Evolutionary conservation across 768 basidiomycete species (phyloP).

Genomic region (Amanita muscaria): DNA sequence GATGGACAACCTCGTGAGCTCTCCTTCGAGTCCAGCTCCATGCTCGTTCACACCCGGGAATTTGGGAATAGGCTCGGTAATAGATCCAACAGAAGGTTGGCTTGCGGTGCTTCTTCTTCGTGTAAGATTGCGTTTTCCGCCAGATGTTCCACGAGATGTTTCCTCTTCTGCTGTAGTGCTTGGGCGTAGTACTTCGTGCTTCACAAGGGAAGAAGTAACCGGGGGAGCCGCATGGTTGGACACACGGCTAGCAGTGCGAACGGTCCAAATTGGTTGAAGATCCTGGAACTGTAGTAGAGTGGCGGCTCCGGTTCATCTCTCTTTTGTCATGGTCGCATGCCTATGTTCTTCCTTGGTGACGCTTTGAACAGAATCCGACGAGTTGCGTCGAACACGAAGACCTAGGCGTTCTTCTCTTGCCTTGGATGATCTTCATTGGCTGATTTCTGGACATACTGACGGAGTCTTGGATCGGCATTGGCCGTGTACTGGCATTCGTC

Average conservation of each 20-base stretch:
- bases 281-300: not conserved
- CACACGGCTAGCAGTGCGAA: slow-evolving; percentile 3
- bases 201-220: too few species aligned
- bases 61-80: too few species aligned
- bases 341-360: slow-evolving; percentile 4
- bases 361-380: not conserved
- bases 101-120: too few species aligned
- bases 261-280: slow-evolving; percentile 5
- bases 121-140: too few species aligned
- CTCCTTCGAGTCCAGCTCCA: too few species aligned
- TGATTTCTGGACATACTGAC: not conserved
- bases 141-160: not conserved
- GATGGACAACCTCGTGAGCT: too few species aligned
- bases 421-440: slow-evolving; percentile 1
- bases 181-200: too few species aligned
- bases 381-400: slow-evolving; percentile 4
- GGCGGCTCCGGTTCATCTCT: not conserved
- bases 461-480: not conserved
- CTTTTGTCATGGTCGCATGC: not conserved
- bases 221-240: too few species aligned
- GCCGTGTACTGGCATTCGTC: too few species aligned
- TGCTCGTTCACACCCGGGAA: too few species aligned
- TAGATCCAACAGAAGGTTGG: too few species aligned
- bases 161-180: too few species aligned
- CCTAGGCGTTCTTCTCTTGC: slow-evolving; percentile 3